Evolutionary conservation across 441 rosid genomes (phyloP), one percentile per base, ranked within the genome.

Genomic region (Sinapis alba): DNA sequence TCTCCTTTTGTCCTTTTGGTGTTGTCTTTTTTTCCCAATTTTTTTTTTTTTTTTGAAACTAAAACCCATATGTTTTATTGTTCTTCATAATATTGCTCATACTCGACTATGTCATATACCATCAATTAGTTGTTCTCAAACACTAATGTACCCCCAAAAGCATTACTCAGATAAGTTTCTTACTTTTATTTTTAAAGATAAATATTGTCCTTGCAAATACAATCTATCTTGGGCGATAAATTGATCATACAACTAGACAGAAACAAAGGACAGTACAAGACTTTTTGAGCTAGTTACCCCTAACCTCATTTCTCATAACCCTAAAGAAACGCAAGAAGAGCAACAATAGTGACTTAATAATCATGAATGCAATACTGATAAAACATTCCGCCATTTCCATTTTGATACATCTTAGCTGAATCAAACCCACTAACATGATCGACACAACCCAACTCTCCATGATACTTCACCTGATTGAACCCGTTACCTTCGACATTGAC

Each of bases 381-480:
- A 78, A 72, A 54, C 77, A 61, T 78, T 18, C 77, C 81, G 3
- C 36, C 65, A 71, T 65, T 59, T n/a, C 68, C 73, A 23, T 28
- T 72, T 10, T 72, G 69, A 68, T 60, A 34, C 69, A 67, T 21
- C 68, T 27, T 78, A 53, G 69, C 30, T 53, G 81, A 11, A 65
- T 71, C 76, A 71, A 77, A 71, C 7, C 43, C 72, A 60, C 7
- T 68, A 59, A 38, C 81, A 61, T 16, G 28, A 21, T 59, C 73
- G 32, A 8, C 60, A 73, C 73, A 78, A 66, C 65, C 73, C 7
- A 78, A 36, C n/a, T 72, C 81, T 20, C 77, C 81, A 28, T 78
- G 63, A 66, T 72, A 66, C 30, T 28, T 72, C 28, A 60, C 73
- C 30, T 65, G 65, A 28, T 66, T 66, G 4, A 72, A 72, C 18